These are phyloP conservation scores for Euphorbia peplus DNA, from an alignment of 345 rosid genomes.

Conservation along the genomic window DNA sequence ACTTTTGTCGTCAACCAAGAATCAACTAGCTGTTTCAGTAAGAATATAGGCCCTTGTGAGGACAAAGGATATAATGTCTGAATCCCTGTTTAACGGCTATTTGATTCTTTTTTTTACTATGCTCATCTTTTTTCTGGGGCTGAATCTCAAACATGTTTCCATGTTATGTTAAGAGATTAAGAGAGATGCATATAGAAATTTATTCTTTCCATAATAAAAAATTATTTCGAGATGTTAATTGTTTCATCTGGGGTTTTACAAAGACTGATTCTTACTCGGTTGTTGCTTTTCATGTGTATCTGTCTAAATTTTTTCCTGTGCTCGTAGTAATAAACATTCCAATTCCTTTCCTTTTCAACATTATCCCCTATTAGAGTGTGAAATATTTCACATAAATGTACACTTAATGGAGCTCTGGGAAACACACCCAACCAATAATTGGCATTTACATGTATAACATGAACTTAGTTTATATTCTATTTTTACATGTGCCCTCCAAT, in stretches of 20 bases:
- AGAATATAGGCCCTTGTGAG: not conserved
- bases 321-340: not conserved
- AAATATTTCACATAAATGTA: not conserved
- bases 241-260: not conserved
- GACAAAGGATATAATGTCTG: not conserved
- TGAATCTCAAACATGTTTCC: not conserved
- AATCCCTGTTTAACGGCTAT: not conserved
- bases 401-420: not conserved
- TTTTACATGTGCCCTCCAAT: not conserved
- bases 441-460: not conserved
- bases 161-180: constrained; percentile 1
- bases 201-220: not conserved
- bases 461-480: not conserved
- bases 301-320: not conserved
- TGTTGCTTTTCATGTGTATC: not conserved
- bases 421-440: not conserved
- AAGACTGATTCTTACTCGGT: not conserved
- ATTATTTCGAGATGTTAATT: not conserved
- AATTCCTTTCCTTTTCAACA: not conserved
- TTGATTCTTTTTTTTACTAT: not conserved
- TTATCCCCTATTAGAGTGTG: not conserved
- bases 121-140: not conserved
- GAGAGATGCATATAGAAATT: not conserved
- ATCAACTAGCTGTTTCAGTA: not conserved
- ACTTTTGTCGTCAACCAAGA: not conserved